Percentiles rank a stretch among this genome's conserved stretches.
Conservation (phyloP, 352 stramenopile genomes). For the Phytophthora kernoviae region DNA sequence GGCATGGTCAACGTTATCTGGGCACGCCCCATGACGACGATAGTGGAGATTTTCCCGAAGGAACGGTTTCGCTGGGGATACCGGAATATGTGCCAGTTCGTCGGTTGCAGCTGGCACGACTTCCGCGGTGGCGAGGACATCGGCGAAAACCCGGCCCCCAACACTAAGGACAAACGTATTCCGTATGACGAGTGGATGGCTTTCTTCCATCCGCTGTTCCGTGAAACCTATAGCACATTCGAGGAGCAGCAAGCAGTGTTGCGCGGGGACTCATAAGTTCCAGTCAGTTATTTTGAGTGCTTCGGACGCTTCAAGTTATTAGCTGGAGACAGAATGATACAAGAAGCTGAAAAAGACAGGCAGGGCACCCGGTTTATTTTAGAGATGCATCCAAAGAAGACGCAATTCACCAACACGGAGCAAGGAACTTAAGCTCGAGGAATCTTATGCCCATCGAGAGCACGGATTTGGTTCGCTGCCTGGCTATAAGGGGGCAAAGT, state of each 20-base stretch:
- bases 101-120: slow-evolving; percentile 70
- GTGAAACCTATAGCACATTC: slow-evolving; percentile 20
- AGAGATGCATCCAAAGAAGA: slow-evolving; percentile 20
- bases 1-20: slow-evolving; percentile 81
- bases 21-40: slow-evolving; percentile 48
- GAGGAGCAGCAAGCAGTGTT: slow-evolving; percentile 22
- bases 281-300: slow-evolving; percentile 25
- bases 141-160: slow-evolving; percentile 24
- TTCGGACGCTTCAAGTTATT: background rate
- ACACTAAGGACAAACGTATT: slow-evolving; percentile 61
- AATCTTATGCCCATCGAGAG: slow-evolving; percentile 24
- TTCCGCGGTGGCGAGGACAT: slow-evolving; percentile 53
- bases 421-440: slow-evolving; percentile 8
- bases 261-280: slow-evolving; percentile 16
- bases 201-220: slow-evolving; percentile 61
- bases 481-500: background rate
- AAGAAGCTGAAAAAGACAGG: slow-evolving; percentile 4
- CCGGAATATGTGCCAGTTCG: slow-evolving; percentile 75
- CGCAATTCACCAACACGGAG: slow-evolving; percentile 11
- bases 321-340: background rate
- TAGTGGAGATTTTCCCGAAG: slow-evolving; percentile 81
- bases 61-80: slow-evolving; percentile 64
- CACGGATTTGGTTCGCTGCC: slow-evolving; percentile 8
- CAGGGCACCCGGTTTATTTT: slow-evolving; percentile 13
- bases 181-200: slow-evolving; percentile 50